phyloP scores from a whole-genome alignment of 805 yeast species.

The Lachancea sp. region DNA sequence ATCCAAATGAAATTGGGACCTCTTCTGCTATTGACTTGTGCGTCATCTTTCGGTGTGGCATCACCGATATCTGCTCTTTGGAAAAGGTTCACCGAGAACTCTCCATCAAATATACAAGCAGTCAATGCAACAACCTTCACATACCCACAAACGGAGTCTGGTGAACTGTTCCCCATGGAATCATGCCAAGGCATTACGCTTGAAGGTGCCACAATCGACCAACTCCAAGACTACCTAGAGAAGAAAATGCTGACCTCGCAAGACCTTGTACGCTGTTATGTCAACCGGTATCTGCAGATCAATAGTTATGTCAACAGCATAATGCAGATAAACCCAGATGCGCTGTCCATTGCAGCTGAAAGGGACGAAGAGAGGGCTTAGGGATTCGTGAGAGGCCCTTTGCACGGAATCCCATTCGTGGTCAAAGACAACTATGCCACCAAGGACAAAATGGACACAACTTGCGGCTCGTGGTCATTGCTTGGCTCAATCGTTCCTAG shows the following conservation, averaged over 20 bases:
- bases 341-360: slow-evolving; percentile 19
- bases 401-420: slow-evolving; percentile 30
- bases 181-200: slow-evolving; percentile 24
- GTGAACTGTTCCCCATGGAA: slow-evolving; percentile 18
- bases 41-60: too few relatives aligned
- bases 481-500: slow-evolving; percentile 28
- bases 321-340: slow-evolving; percentile 25
- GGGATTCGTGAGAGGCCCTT: slow-evolving; percentile 22
- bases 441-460: slow-evolving; percentile 25
- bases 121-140: slow-evolving; percentile 11
- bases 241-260: slow-evolving; percentile 19
- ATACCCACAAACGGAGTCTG: slow-evolving; percentile 11
- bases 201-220: slow-evolving; percentile 30
- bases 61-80: slow-evolving; percentile 2
- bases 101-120: slow-evolving; percentile 1
- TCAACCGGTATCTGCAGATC: slow-evolving; percentile 23
- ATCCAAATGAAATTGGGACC: neutral
- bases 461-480: slow-evolving; percentile 23
- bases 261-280: slow-evolving; percentile 22
- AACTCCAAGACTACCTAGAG: slow-evolving; percentile 22
- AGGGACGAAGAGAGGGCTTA: slow-evolving; percentile 24
- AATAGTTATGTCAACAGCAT: slow-evolving; percentile 21
- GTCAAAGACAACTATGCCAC: slow-evolving; percentile 29
- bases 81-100: neutral
- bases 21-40: slow-evolving; percentile 1